A percentile compares a stretch with the other conserved stretches of the same genome.
These are phyloP conservation scores for Geoglossum glabrum DNA, from an alignment of 495 filamentous ascomycete species.

Conservation along the genomic window DNA sequence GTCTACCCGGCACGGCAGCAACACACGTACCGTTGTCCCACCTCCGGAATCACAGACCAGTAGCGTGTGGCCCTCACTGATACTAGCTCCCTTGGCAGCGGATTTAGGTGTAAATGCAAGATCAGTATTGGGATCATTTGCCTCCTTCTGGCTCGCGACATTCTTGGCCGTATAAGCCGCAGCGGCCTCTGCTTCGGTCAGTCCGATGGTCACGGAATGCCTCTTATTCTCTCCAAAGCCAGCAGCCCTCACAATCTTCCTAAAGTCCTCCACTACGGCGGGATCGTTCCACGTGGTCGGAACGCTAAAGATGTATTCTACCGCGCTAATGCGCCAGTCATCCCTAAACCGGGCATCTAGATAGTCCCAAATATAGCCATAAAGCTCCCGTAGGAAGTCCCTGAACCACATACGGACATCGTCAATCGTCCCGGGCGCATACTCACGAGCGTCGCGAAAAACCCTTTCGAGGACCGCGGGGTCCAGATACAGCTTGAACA, in stretches of 20 bases:
- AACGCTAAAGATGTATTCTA: conserved; percentile 22
- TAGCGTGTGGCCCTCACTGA: conserved; percentile 17
- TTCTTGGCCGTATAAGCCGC: conserved; percentile 18
- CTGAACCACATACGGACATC: conserved; percentile 19
- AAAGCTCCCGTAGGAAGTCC: conserved; percentile 17
- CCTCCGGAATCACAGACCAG: conserved; percentile 29
- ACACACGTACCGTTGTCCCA: conserved; percentile 22
- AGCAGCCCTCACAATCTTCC: conserved; percentile 10
- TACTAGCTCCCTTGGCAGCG: background rate
- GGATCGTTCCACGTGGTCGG: conserved; percentile 20
- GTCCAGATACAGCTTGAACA: conserved; percentile 15
- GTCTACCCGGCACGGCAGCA: conserved; percentile 8
- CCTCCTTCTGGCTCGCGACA: background rate
- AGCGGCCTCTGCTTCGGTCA: conserved; percentile 23
- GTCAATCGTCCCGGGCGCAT: conserved; percentile 1
- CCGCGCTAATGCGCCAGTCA: conserved; percentile 12
- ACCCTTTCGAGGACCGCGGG: conserved; percentile 11
- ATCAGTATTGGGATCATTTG: too few relatives aligned
- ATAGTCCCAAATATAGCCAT: conserved; percentile 14
- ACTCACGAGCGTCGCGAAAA: conserved; percentile 9
- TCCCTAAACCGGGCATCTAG: conserved; percentile 3
- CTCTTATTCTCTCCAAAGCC: conserved; percentile 15
- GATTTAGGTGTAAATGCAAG: conserved; percentile 8
- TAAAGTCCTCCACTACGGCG: conserved; percentile 15
- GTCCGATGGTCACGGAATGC: conserved; percentile 12